Evolutionary conservation across 495 filamentous ascomycete genomes (phyloP).

Genomic region (Aspergillus campestris): DNA sequence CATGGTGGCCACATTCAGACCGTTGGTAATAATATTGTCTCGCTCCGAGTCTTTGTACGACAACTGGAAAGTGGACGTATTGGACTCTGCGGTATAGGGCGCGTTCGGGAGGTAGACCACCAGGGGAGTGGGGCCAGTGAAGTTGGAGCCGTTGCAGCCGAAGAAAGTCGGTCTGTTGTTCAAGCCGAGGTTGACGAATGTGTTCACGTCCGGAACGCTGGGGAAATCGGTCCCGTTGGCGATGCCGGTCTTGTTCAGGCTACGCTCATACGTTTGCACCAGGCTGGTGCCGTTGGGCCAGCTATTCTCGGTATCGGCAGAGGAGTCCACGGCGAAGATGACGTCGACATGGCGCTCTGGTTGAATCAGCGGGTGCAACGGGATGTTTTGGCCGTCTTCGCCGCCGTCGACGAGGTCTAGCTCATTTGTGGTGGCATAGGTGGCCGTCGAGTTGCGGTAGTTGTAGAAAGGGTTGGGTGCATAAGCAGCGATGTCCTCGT

Average conservation of each 20-base stretch:
- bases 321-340: conserved; percentile 82
- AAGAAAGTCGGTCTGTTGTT: conserved; percentile 86
- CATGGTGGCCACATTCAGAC: conserved; percentile 69
- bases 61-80: conserved; percentile 61
- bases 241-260: conserved; percentile 42
- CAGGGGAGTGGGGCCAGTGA: conserved; percentile 42
- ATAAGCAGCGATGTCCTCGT: conserved; percentile 75
- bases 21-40: conserved; percentile 70
- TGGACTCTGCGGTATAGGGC: conserved; percentile 63
- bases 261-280: conserved; percentile 74
- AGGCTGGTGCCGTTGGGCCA: conserved; percentile 84
- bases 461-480: conserved; percentile 73
- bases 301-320: conserved; percentile 61
- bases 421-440: conserved; percentile 37
- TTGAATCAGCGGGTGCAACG: conserved; percentile 74
- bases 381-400: conserved; percentile 79
- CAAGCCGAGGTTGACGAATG: conserved; percentile 75
- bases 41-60: conserved; percentile 52
- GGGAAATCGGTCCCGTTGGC: conserved; percentile 79
- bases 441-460: conserved; percentile 54
- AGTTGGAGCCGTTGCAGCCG: conserved; percentile 68
- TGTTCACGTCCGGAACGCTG: conserved; percentile 65
- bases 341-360: conserved; percentile 70
- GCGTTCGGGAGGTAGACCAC: conserved; percentile 80
- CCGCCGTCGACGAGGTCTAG: conserved; percentile 82